Evolutionary conservation across 768 basidiomycete species (phyloP), one percentile per base, ranked within the genome.

Genomic region (Termitomyces bulborhizus): DNA sequence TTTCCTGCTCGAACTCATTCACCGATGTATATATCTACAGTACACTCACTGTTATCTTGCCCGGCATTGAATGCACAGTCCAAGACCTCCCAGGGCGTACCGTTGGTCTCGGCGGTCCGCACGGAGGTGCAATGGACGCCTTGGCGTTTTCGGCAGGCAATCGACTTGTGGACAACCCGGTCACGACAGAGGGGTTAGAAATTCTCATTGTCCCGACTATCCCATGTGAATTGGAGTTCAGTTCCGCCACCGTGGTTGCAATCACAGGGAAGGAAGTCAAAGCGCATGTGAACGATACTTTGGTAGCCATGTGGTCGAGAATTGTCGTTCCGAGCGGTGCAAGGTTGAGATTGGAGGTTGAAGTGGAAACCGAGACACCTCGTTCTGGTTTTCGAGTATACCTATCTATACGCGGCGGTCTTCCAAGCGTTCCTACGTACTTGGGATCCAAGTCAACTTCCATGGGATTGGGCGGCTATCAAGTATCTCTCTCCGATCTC

Each of bases 371-470:
- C 11, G 60, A 56, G 1, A 41, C 47, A 34, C 18, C 50, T n/a
- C 57, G 60, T 6, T 57, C 65, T 7, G 85, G 86, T 0, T 76
- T 82, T 54, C 73, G 85, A 46, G 67, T 67, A 3, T 87, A 88
- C 58, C 57, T 88, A 32, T 76, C 78, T 12, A 63, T 87, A 24
- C 70, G 72, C 36, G 85, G 84, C 2, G 86, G 85, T 0, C 79
- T 88, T 57, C 85, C 84, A 0, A 71, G 71, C 15, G 69, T 84
- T 1, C 79, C 82, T 34, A 4, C 54, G 4, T 87, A 84, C 62
- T 70, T 87, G 1, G 83, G 79, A 3, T 84, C 83, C 0, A 87
- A 86, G 67, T 81, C 83, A 4, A 84, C 85, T 21, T 83, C 80
- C 1, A 75, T 84, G 74, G 78, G 81, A 13, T 59, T 83, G 11